Conservation (phyloP, 306 rosid genomes). For the Canavalia ensiformis region DNA sequence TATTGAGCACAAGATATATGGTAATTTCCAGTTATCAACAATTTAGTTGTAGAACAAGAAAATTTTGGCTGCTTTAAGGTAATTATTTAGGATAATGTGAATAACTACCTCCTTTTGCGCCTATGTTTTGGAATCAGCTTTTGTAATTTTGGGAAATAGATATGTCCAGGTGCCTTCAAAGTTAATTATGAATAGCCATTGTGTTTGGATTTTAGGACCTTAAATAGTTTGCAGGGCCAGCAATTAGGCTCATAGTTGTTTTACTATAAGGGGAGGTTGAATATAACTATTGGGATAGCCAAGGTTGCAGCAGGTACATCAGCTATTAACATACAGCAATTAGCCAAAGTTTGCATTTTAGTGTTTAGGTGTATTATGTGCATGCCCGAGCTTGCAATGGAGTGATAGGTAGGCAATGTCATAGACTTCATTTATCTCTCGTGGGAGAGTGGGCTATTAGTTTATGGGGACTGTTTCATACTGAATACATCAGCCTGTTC, state of each 20-base stretch:
- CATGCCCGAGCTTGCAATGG: constrained; percentile 21
- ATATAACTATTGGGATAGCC: constrained; percentile 77
- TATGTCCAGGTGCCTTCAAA: constrained; percentile 23
- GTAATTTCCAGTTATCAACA: constrained; percentile 31
- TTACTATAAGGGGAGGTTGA: constrained; percentile 49
- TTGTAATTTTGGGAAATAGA: constrained; percentile 37
- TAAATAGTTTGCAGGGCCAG: neutral
- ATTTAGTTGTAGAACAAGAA: constrained; percentile 38
- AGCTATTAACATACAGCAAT: constrained; percentile 52
- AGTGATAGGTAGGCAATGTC: neutral
- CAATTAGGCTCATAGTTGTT: neutral
- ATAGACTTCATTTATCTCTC: neutral
- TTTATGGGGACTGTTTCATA: neutral
- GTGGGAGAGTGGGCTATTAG: neutral
- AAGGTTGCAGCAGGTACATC: constrained; percentile 68
- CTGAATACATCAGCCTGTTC: constrained; percentile 63
- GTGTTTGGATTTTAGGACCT: constrained; percentile 4
- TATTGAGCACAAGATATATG: constrained; percentile 58
- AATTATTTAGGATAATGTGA: constrained; percentile 38
- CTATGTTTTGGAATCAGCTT: constrained; percentile 19
- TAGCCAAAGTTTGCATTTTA: constrained; percentile 13
- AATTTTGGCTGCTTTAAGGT: constrained; percentile 42
- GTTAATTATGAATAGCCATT: constrained; percentile 24
- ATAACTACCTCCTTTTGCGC: constrained; percentile 19
- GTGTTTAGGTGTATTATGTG: neutral